Base-by-base conservation (phyloP, 495 filamentous ascomycete genomes). In the Astrothelium macrocarpum region DNA sequence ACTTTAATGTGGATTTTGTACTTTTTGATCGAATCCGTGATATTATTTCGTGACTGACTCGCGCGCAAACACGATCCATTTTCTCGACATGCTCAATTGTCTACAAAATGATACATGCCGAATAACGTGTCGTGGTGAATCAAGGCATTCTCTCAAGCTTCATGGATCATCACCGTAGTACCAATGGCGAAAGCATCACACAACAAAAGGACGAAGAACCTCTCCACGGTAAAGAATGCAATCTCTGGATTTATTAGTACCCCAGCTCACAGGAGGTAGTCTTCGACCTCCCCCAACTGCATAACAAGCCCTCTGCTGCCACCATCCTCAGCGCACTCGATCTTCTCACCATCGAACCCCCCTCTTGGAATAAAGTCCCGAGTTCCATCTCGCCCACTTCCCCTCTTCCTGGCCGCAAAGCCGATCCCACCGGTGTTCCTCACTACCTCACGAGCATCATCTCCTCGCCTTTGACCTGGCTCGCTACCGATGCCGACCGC, bases 391-490 rank as follows among this genome's bases (percentile, higher is more conserved):
- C 10, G 16, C 46, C 59, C 9, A 59, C 62, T 23, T 66, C 61
- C 14, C 16, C 59, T 11, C 23, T 45, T 23, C 39, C 7, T 20
- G 53, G 43, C 18, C 64, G 66, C 16, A 68, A 72, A 59, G 64
- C 75, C 42, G 67, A 69, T 32, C 71, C 69, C 11, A 70, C 74
- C 59, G 76, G 75, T 53, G 62, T 77, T 4, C 69, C 77, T 23
- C 53, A 64, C 28, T 96, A 94, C 71, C 78, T 97, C 10, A 89
- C 88, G 12, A 78, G 79, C 59, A 86, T 97, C 69, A 84, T 97
- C 68, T 80, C 86, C 28, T 93, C 84, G 67, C 75, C 79, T 9
- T 76, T 97, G 2, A 66, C 76, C 28, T 97, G 94, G 93, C 78
- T 97, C 11, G 72, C 83, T 2, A 81, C 83, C 31, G 88, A 92